Evolutionary conservation across 2,329 filamentous ascomycete species (phyloP).

Genomic region (Pseudocercospora eumusae): DNA sequence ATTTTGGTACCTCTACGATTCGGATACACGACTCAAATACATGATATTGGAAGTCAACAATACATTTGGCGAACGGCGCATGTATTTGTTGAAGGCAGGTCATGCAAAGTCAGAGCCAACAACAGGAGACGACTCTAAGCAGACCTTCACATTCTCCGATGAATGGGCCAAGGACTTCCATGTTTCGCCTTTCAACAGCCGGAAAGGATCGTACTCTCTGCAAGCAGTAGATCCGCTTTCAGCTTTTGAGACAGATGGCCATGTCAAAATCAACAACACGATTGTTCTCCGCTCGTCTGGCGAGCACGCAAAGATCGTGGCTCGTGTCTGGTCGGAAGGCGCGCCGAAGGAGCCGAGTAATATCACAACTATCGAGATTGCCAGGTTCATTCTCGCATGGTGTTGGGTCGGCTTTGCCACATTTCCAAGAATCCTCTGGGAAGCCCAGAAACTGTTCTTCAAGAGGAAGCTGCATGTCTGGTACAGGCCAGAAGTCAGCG

Average conservation of each 20-base stretch:
- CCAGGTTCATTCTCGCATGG: constrained; percentile 50
- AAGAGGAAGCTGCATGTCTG: constrained; percentile 62
- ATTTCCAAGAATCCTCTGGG: constrained; percentile 64
- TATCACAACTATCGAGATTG: constrained; percentile 43
- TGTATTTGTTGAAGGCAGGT: constrained; percentile 61
- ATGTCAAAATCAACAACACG: constrained; percentile 56
- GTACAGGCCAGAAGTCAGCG: constrained; percentile 64
- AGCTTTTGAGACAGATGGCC: constrained; percentile 31
- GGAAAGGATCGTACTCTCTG: constrained; percentile 52
- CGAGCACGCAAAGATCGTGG: constrained; percentile 61
- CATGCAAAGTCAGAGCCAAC: constrained; percentile 9
- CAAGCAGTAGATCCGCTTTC: constrained; percentile 50
- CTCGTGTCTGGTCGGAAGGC: constrained; percentile 59
- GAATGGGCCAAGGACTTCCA: constrained; percentile 72
- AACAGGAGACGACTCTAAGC: constrained; percentile 10
- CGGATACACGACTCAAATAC: constrained; percentile 58
- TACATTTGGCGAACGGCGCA: constrained; percentile 70
- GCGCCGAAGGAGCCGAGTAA: constrained; percentile 53
- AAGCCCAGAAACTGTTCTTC: constrained; percentile 62
- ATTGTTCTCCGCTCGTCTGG: constrained; percentile 64
- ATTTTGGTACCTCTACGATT: constrained; percentile 75
- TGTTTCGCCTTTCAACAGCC: constrained; percentile 71
- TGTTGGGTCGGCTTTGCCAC: constrained; percentile 69
- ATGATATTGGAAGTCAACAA: constrained; percentile 76
- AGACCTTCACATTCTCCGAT: constrained; percentile 47